Base-by-base conservation (phyloP, 2,329 filamentous ascomycete genomes). In the Fusarium phyllophilum region DNA sequence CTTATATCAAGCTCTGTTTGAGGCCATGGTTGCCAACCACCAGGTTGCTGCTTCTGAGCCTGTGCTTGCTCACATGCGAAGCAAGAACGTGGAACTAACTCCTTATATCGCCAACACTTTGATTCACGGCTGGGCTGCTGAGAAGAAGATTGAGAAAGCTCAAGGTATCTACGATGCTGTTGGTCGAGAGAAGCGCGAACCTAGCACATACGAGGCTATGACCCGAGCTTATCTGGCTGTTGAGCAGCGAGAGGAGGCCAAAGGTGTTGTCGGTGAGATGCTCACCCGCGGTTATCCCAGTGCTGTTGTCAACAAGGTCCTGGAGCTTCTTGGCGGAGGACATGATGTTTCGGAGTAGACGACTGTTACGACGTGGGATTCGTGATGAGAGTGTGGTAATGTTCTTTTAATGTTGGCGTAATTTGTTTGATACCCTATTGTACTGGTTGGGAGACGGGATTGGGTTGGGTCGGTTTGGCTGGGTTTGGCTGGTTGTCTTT, bases 121-220 rank as follows among this genome's bases (percentile, higher is more conserved):
- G 51, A 98, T 99, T 79, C 95, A 98, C 80, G 96, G 96, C 73
- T 99, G 96, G 96, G 94, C 96, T 29, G 89, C 92, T 20, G 93
- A 93, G 81, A 92, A 93, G 83, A 89, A 97, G 73, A 93, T 98
- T 49, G 84, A 85, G 68, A 95, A 94, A 83, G 94, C 95, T 24
- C 90, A 92, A 79, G 85, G 88, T 31, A 91, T 98, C 70, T 99
- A 97, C 81, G 89, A 93, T 67, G 87, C 89, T n/a, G 91, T 99
- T 8, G 89, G 91, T 14, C 88, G 90, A 34, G 89, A 91, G 62
- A 95, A 92, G 84, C 92, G 96, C 65, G 96, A 99, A 85, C 96
- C 96, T 8, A 98, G 95, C 86, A 99, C 96, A 9, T 99, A 99
- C 82, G 96, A 99, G 85, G 95, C 96, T 45, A 99, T 99, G 96